phyloP scores from a whole-genome alignment of 306 rosid species.

The Castanopsis chinensis region DNA sequence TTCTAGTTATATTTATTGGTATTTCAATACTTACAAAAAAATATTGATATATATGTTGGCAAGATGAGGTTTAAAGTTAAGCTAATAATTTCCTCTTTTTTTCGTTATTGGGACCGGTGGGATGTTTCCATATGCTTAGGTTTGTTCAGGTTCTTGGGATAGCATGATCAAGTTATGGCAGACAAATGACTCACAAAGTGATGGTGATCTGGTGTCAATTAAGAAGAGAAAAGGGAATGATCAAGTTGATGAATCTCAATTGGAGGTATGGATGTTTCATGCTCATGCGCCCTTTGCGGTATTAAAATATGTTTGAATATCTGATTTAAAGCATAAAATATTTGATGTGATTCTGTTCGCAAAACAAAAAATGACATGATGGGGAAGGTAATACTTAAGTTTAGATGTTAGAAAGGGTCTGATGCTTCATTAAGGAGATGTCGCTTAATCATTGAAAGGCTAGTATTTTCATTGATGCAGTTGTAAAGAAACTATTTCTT shows the following conservation, averaged over 20 bases:
- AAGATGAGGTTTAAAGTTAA: slow-evolving; percentile 10
- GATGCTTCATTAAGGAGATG: background rate
- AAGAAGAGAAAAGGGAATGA: slow-evolving; percentile 73
- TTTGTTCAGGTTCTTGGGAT: slow-evolving; percentile 99
- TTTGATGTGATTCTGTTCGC: background rate
- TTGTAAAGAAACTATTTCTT: background rate
- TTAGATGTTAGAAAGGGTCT: background rate
- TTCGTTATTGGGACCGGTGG: background rate
- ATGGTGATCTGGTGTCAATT: slow-evolving; percentile 55
- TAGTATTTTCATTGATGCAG: background rate
- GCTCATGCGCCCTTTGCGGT: too few species aligned
- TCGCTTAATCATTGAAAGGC: background rate
- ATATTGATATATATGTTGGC: slow-evolving; percentile 2
- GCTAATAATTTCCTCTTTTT: slow-evolving; percentile 8
- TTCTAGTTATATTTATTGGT: slow-evolving; percentile 6
- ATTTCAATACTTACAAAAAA: too few species aligned
- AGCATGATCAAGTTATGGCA: slow-evolving; percentile 77
- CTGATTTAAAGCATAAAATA: background rate
- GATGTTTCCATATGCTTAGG: slow-evolving; percentile 37
- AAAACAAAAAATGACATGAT: background rate
- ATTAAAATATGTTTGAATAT: too few species aligned
- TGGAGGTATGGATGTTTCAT: slow-evolving; percentile 48
- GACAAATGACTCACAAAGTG: slow-evolving; percentile 47
- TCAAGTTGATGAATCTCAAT: slow-evolving; percentile 58
- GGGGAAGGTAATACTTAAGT: background rate